Conservation (phyloP, 176 grass and related monocot genomes). For the Avena insularis region DNA sequence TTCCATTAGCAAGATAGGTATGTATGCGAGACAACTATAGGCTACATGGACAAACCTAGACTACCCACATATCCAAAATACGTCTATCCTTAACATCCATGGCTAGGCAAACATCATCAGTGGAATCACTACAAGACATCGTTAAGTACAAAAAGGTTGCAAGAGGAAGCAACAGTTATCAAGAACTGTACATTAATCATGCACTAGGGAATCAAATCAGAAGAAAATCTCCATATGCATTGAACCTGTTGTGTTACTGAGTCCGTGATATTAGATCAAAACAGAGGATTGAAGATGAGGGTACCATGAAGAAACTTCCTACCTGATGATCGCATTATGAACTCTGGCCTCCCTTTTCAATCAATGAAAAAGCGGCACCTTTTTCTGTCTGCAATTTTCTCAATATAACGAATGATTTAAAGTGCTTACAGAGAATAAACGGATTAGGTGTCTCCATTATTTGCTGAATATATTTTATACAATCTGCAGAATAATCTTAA, state of each 20-base stretch:
- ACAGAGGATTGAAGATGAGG: not conserved
- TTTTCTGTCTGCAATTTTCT: conserved; percentile 23
- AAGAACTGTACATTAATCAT: conserved; percentile 36
- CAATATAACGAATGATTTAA: not conserved
- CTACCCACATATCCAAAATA: not conserved
- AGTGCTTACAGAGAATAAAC: not conserved
- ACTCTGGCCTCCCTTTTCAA: conserved; percentile 3
- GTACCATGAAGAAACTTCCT: conserved; percentile 38
- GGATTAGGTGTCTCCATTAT: conserved; percentile 4
- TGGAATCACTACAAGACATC: conserved; percentile 38
- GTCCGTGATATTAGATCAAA: conserved; percentile 10
- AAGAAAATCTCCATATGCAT: conserved; percentile 41
- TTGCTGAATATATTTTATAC: not conserved
- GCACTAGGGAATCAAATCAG: conserved; percentile 46
- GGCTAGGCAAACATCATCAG: conserved; percentile 30
- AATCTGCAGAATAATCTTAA: not conserved
- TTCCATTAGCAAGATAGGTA: not conserved
- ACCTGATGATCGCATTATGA: conserved; percentile 10
- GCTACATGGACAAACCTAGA: not conserved
- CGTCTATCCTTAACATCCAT: not conserved
- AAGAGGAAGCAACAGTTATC: conserved; percentile 23
- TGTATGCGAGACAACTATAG: not conserved
- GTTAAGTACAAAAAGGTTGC: conserved; percentile 38
- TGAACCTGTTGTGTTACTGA: conserved; percentile 26
- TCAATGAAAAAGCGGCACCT: not conserved